These are phyloP conservation scores for Protoeuglena noctilucae DNA, from an alignment of 139 green algal genomes.

Conservation along the genomic window DNA sequence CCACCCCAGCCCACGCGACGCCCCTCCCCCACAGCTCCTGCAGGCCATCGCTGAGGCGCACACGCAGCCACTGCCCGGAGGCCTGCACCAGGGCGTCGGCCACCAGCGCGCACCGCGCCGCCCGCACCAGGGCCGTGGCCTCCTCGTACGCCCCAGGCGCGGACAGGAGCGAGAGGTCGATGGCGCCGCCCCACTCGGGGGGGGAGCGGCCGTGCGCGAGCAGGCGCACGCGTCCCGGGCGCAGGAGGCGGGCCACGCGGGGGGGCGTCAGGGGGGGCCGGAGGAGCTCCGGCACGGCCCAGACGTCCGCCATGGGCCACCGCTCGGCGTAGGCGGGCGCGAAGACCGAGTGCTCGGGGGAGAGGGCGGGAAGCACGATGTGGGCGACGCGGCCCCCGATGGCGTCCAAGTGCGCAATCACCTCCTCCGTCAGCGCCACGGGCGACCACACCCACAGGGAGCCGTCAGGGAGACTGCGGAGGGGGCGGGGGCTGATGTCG, in stretches of 20 bases:
- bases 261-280: not conserved
- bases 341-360: not conserved
- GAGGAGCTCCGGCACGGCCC: not conserved
- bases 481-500: not conserved
- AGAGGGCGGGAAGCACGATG: not conserved
- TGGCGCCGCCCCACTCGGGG: not conserved
- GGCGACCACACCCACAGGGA: not conserved
- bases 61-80: not conserved
- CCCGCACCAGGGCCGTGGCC: not conserved
- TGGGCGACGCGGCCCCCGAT: not conserved
- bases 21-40: too few relatives aligned
- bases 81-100: not conserved
- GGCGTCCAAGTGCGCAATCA: not conserved
- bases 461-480: not conserved
- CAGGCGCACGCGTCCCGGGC: not conserved
- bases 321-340: not conserved
- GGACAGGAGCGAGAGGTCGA: not conserved
- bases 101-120: not conserved
- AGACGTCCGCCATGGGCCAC: not conserved
- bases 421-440: not conserved
- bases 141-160: not conserved
- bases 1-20: too few relatives aligned
- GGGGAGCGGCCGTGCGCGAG: not conserved
- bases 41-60: not conserved
- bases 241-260: not conserved